phyloP scores from a whole-genome alignment of 23 red algal genomes.

The Chondrus crispus region DNA sequence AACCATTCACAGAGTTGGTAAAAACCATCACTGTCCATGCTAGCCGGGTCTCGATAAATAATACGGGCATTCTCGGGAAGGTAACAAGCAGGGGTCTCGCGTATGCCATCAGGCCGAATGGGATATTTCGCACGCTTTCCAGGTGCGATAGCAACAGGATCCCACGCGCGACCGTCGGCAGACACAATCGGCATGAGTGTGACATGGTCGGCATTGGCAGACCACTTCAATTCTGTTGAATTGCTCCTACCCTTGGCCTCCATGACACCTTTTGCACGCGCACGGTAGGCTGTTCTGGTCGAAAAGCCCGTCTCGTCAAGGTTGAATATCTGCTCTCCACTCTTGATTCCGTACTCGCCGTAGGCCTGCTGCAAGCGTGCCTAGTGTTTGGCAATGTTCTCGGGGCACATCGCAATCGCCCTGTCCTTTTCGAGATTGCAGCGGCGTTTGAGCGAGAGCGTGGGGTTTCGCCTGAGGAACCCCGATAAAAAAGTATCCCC shows the following conservation, averaged over 20 bases:
- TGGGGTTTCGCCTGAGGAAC: too few relatives aligned
- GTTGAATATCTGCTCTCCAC: too few relatives aligned
- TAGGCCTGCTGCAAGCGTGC: too few relatives aligned
- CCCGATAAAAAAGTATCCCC: too few relatives aligned
- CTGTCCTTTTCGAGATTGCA: background rate
- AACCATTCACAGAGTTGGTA: background rate
- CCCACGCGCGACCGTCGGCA: background rate
- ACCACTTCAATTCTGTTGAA: background rate
- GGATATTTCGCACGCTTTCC: background rate
- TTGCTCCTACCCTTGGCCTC: background rate
- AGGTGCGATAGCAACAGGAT: background rate
- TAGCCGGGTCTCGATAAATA: background rate
- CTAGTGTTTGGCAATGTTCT: background rate
- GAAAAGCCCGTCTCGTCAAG: slow-evolving; percentile 4
- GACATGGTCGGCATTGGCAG: background rate
- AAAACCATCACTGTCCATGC: background rate
- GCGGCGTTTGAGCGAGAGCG: background rate
- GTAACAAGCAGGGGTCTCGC: background rate
- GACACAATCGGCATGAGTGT: background rate
- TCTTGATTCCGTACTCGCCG: too few relatives aligned
- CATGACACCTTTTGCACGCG: background rate
- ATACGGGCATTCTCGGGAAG: background rate
- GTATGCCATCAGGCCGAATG: background rate
- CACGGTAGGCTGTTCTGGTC: background rate
- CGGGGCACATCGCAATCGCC: background rate